Evolutionary conservation across 2,329 filamentous ascomycete species (phyloP), one percentile per base, ranked within the genome.

Genomic region (Alternaria burnsii): DNA sequence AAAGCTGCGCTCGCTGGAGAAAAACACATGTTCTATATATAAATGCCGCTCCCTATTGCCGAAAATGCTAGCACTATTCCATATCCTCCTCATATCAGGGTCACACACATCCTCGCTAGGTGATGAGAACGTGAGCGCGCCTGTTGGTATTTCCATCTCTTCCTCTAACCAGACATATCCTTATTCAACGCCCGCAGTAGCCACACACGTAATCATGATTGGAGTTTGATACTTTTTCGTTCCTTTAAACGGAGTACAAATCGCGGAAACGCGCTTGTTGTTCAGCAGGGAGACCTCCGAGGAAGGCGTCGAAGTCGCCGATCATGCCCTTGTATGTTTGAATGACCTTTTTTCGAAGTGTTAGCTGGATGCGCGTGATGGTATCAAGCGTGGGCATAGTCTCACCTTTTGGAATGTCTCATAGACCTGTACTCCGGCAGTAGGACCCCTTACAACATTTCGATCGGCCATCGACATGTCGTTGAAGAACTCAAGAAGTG

Each of bases 401-500:
- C 87, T 82, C 78, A 94, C 92, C 79, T 69, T 61, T 48, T 67
- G 60, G 79, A 97, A 96, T 77, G 94, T 92, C 79, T 65, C 58
- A 34, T 55, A 58, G 79, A 97, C 96, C 40, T 87, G 86, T 59
- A 83, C 88, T 59, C 84, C 84, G 55, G 87, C 81, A 63, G 46
- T 50, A 18, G 89, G 86, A 32, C 83, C 87, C 87, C 18, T 40
- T 12, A 82, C 72, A 41, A 81, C 78, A 77, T 93, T 82, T 58
- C 76, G 79, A 16, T 85, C 83, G 61, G 85, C 97, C 61, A 87
- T 85, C 16, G 94, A 91, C 81, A 98, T 96, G 58, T 92, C 86
- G 52, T 84, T 86, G 77, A 99, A 97, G 80, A 95, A 96, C 58
- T 91, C 87, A 36, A 90, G 84, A 41, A 99, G 83, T 59, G 89